Evolutionary conservation across 1,284 basidiomycete species (phyloP), one percentile per base, ranked within the genome.

Genomic region (Xerocomus nothofagi): DNA sequence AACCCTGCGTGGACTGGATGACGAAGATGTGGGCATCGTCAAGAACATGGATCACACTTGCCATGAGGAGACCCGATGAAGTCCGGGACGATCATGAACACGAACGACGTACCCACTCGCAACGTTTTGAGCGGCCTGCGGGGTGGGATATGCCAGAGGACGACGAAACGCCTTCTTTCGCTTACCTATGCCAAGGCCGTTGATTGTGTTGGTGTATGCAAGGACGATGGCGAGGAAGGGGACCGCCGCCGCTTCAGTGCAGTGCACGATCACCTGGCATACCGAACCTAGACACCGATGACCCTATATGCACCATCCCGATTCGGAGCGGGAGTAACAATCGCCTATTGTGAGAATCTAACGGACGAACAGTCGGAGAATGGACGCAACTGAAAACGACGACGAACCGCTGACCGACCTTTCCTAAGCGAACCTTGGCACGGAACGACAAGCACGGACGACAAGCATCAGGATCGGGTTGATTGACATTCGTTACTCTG

Each of bases 191-290:
- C 83, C 86, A 47, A 83, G 77, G 0, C 86, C 84, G 51, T 78
- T 82, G 56, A 86, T 67, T 14, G 73, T 61, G 55, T 76, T 67
- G 15, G 73, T 61, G 55, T 76, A 84, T 0, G 74, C 72, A 29
- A 84, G 63, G 12, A 78, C 76, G 57, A 83, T 84, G 1, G 76
- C 70, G 3, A 83, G 82, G 57, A 82, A 88, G 1, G 84, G 84
- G 0, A 77, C 74, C 3, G 75, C 79, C 23, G 81, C 70, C 8
- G 77, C 71, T 56, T 81, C 74, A 23, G 86, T 66, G 2, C 67
- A 57, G 58, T 82, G 85, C 3, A 73, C 80, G 4, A 79, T 43
- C 2, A 67, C 53, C 43, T 73, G 65, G 3, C 54, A 44, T 11
- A 50, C 20, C 0, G 72, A 63, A 26, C 72, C 73, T 60, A 52